Evolutionary conservation across 2,329 filamentous ascomycete species (phyloP).

Genomic region (Exophiala calicioides): DNA sequence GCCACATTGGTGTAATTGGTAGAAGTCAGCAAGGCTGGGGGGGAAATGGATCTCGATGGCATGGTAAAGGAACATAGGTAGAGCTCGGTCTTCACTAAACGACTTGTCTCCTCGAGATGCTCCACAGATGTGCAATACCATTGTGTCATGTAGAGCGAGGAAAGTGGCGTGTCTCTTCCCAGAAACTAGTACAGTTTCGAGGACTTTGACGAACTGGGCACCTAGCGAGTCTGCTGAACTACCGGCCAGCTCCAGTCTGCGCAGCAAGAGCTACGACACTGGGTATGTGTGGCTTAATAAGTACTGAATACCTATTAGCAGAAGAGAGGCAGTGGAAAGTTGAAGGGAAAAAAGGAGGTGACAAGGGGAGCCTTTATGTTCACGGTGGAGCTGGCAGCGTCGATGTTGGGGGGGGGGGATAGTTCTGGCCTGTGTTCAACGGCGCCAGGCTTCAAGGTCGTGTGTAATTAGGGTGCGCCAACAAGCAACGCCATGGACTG

Average conservation of each 20-base stretch:
- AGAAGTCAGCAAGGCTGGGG: conserved; percentile 10
- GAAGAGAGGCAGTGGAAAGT: not conserved
- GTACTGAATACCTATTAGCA: not conserved
- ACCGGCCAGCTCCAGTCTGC: conserved; percentile 6
- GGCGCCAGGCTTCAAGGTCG: no score
- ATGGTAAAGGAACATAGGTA: conserved; percentile 15
- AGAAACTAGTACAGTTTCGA: conserved; percentile 9
- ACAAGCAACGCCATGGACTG: no score
- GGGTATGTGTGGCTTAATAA: not conserved
- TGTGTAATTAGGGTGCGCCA: no score
- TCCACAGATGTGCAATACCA: conserved; percentile 6
- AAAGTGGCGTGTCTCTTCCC: conserved; percentile 19
- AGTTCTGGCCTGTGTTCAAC: not conserved
- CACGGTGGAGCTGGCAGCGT: no score
- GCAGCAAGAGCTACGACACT: conserved; percentile 10
- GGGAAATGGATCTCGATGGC: conserved; percentile 11
- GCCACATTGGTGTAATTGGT: conserved; percentile 20
- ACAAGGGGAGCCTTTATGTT: no score
- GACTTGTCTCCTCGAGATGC: conserved; percentile 1
- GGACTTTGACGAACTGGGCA: conserved; percentile 13
- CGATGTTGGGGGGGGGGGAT: not conserved
- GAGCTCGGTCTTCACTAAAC: conserved; percentile 13
- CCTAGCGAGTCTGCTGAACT: conserved; percentile 10
- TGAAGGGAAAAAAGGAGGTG: conserved; percentile 1
- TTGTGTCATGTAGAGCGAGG: conserved; percentile 19